phyloP scores from a whole-genome alignment of 2,329 filamentous ascomycete species.

The Grosmannia serpens region DNA sequence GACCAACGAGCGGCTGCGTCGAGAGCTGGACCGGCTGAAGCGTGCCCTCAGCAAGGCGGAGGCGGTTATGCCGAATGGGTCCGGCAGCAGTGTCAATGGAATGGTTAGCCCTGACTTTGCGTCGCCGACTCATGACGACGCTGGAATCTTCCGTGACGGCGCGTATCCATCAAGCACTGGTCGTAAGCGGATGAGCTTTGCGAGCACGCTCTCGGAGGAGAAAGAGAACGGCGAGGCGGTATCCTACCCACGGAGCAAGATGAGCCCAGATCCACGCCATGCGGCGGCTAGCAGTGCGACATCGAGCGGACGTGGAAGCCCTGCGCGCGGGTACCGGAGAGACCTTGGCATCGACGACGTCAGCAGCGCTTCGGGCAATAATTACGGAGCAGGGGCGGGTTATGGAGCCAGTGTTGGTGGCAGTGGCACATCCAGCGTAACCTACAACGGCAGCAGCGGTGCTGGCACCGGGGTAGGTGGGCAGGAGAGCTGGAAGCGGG shows the following conservation, averaged over 20 bases:
- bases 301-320: constrained; percentile 48
- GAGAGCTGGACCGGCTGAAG: constrained; percentile 89
- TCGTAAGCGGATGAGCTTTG: constrained; percentile 47
- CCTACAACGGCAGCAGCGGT: constrained; percentile 7
- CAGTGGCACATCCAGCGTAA: background rate
- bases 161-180: constrained; percentile 20
- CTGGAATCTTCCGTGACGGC: constrained; percentile 46
- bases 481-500: constrained; percentile 90
- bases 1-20: constrained; percentile 68
- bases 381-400: background rate
- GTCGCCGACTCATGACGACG: constrained; percentile 47
- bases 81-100: constrained; percentile 10
- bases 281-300: constrained; percentile 27
- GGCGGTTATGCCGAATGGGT: constrained; percentile 21
- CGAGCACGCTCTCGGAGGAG: constrained; percentile 60
- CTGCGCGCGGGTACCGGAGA: constrained; percentile 42
- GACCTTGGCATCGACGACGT: constrained; percentile 13
- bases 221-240: constrained; percentile 55
- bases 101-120: constrained; percentile 25
- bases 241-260: constrained; percentile 35
- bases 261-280: constrained; percentile 44
- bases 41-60: constrained; percentile 61
- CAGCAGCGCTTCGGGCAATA: constrained; percentile 8
- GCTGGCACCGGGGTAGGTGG: constrained; percentile 30
- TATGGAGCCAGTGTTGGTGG: background rate